Evolutionary conservation across 2,329 filamentous ascomycete genomes (phyloP).

Genomic region (Geosmithia putterillii): DNA sequence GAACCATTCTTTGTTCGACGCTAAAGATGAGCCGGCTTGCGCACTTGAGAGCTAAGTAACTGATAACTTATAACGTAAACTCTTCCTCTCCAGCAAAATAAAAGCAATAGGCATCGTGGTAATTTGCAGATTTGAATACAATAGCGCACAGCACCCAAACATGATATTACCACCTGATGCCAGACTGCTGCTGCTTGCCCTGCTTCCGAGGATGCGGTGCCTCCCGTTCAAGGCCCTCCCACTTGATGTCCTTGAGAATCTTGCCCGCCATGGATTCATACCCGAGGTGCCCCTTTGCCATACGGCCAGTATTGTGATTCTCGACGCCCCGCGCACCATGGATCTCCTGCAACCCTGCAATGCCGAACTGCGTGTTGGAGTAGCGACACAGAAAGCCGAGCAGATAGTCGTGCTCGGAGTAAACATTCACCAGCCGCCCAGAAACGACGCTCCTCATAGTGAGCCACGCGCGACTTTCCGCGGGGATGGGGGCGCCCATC

Average conservation of each 20-base stretch:
- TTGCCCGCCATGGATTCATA: slow-evolving; percentile 57
- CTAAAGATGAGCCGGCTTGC: too few species aligned
- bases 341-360: slow-evolving; percentile 72
- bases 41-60: too few species aligned
- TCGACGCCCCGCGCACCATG: slow-evolving; percentile 53
- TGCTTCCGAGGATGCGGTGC: not conserved
- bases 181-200: not conserved
- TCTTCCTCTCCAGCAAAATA: too few species aligned
- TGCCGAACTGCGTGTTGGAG: slow-evolving; percentile 67
- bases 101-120: too few species aligned
- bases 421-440: slow-evolving; percentile 83
- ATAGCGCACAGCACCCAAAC: too few species aligned
- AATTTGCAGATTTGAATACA: too few species aligned
- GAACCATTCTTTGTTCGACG: too few species aligned
- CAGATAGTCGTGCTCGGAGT: slow-evolving; percentile 75
- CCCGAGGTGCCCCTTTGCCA: slow-evolving; percentile 56
- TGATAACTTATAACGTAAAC: too few species aligned
- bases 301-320: slow-evolving; percentile 53
- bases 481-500: slow-evolving; percentile 71
- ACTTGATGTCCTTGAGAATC: slow-evolving; percentile 54
- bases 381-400: slow-evolving; percentile 80
- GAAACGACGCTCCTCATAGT: slow-evolving; percentile 66
- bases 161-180: not conserved
- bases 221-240: slow-evolving; percentile 47
- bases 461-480: slow-evolving; percentile 61